Evolutionary conservation across 192 early-diverging fungal genomes (phyloP).

Genomic region (Backusella psychrophila): DNA sequence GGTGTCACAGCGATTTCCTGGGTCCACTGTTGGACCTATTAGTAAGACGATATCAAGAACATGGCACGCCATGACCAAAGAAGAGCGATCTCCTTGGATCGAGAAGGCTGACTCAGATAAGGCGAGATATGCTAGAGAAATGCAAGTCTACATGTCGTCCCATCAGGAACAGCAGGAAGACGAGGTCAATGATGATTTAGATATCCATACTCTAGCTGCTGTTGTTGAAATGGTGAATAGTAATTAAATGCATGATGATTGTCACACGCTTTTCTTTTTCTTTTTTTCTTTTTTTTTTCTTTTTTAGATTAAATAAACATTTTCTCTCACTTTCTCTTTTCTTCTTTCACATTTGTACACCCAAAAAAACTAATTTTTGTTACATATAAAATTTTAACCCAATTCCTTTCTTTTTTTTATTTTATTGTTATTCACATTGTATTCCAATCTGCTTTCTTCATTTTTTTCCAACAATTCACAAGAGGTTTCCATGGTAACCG

Average conservation of each 20-base stretch:
- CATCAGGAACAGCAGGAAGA: neutral
- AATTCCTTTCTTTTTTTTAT: neutral
- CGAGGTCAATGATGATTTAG: neutral
- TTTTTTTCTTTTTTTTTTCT: too few relatives aligned
- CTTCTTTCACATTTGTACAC: neutral
- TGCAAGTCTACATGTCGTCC: conserved; percentile 40
- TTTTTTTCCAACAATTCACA: neutral
- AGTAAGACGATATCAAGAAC: conserved; percentile 69
- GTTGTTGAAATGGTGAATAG: conserved; percentile 15
- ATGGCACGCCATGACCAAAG: conserved; percentile 59
- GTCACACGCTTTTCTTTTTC: conserved; percentile 4
- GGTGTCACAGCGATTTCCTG: conserved; percentile 63
- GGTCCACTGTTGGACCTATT: conserved; percentile 69
- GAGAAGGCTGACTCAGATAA: conserved; percentile 60
- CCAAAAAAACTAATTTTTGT: neutral
- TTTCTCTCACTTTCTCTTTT: neutral
- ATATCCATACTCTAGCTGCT: neutral
- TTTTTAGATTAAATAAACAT: neutral
- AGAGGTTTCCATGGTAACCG: neutral
- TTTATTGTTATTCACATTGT: neutral
- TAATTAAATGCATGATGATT: neutral
- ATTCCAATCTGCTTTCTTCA: neutral
- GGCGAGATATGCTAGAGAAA: conserved; percentile 65
- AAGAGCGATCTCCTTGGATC: conserved; percentile 49
- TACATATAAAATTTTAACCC: too few relatives aligned